A percentile compares a stretch with the other conserved stretches of the same genome.
Conservation (phyloP, 108 stramenopile genomes). For the Cylindrotheca closterium region DNA sequence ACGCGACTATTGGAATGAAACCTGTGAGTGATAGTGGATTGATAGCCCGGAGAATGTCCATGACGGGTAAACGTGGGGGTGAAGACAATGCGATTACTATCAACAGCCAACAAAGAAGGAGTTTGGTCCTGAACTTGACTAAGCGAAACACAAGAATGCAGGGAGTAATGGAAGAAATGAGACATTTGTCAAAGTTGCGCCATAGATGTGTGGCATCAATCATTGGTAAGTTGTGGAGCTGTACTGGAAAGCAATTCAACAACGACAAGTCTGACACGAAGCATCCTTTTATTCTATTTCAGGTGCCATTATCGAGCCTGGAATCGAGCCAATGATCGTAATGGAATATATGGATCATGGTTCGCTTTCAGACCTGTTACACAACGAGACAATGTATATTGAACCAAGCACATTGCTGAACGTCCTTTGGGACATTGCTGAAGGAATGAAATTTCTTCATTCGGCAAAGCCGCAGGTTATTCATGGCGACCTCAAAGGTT, state of each 20-base stretch:
- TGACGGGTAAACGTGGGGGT: neutral
- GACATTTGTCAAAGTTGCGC: conserved; percentile 49
- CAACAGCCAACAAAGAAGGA: neutral
- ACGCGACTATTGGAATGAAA: neutral
- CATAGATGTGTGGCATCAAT: conserved; percentile 72
- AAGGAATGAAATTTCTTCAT: conserved; percentile 59
- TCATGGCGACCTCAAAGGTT: conserved; percentile 52
- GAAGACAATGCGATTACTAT: neutral
- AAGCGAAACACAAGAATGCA: neutral
- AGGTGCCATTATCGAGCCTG: conserved; percentile 25
- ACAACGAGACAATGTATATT: conserved; percentile 53
- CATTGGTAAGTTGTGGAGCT: conserved; percentile 32
- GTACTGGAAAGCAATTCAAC: neutral
- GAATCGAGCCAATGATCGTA: conserved; percentile 39
- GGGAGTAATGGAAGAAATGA: conserved; percentile 66
- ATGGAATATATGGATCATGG: conserved; percentile 66
- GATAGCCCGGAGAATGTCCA: neutral
- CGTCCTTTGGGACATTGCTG: conserved; percentile 48
- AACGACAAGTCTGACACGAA: neutral
- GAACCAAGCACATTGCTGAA: conserved; percentile 47
- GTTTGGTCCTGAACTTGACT: neutral
- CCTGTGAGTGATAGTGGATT: neutral
- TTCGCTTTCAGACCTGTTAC: conserved; percentile 54
- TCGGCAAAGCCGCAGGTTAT: conserved; percentile 44
- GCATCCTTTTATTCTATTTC: neutral